Conservation (phyloP, 306 rosid species). For the Hippophae gyantsensis region DNA sequence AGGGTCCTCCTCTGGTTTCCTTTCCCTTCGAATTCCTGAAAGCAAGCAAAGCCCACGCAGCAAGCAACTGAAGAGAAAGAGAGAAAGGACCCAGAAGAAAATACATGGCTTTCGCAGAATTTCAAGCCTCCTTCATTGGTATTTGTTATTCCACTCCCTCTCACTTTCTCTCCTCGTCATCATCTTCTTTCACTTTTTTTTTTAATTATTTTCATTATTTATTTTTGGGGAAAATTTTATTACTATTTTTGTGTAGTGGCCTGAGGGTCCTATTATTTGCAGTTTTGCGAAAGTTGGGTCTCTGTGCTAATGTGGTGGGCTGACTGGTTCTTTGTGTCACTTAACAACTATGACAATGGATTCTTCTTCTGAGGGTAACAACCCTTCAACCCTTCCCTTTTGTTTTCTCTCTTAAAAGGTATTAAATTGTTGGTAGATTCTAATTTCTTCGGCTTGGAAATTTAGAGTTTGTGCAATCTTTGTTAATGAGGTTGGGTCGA, state of each 20-base stretch:
- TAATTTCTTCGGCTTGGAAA: slow-evolving; percentile 15
- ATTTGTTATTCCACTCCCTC: slow-evolving; percentile 37
- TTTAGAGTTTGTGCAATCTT: background rate
- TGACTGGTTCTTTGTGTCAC: slow-evolving; percentile 27
- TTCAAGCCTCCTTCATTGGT: slow-evolving; percentile 43
- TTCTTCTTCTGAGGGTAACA: slow-evolving; percentile 64
- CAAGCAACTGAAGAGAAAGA: slow-evolving; percentile 4
- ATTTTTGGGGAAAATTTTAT: background rate
- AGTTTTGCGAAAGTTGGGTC: slow-evolving; percentile 36
- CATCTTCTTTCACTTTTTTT: background rate
- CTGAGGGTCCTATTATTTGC: slow-evolving; percentile 25
- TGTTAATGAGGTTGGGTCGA: slow-evolving; percentile 8
- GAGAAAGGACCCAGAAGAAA: slow-evolving; percentile 12
- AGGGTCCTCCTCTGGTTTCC: slow-evolving; percentile 36
- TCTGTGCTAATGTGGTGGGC: slow-evolving; percentile 50
- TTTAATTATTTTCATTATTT: slow-evolving; percentile 1
- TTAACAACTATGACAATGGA: slow-evolving; percentile 45
- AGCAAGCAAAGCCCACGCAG: slow-evolving; percentile 4
- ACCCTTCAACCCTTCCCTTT: background rate
- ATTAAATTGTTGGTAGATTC: slow-evolving; percentile 11
- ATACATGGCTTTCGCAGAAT: slow-evolving; percentile 32
- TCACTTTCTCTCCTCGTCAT: slow-evolving; percentile 18
- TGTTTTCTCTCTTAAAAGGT: background rate
- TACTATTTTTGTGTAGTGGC: slow-evolving; percentile 2
- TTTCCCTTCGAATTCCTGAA: slow-evolving; percentile 6